Conservation (phyloP, 2,329 filamentous ascomycete genomes). For the Aspergillus persii region DNA sequence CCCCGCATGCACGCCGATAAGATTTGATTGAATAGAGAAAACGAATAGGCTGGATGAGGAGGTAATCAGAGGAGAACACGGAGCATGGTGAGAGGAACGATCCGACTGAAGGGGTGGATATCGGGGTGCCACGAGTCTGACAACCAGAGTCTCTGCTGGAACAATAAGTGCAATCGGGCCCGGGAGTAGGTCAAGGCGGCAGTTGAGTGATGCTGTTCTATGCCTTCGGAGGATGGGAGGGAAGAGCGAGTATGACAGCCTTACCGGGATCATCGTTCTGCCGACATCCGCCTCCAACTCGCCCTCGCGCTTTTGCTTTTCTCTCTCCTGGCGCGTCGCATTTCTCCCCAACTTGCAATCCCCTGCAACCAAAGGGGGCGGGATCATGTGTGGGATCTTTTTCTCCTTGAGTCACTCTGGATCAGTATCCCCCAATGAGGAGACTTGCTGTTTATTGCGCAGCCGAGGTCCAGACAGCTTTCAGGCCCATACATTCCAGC, state of each 20-base stretch:
- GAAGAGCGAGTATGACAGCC: conserved; percentile 56
- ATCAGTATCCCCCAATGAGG: conserved; percentile 30
- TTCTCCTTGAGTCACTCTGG: conserved; percentile 45
- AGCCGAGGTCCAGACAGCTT: conserved; percentile 47
- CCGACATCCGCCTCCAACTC: conserved; percentile 20
- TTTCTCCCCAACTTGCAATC: neutral
- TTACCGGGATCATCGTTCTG: conserved; percentile 34
- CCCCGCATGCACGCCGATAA: conserved; percentile 42
- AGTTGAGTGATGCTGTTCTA: neutral
- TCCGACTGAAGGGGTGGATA: neutral
- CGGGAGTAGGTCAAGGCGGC: conserved; percentile 30
- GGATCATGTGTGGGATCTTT: conserved; percentile 52
- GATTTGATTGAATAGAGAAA: neutral
- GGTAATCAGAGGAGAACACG: conserved; percentile 21
- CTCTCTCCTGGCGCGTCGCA: neutral
- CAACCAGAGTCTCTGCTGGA: neutral
- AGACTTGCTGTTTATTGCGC: conserved; percentile 34
- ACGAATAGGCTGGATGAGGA: neutral
- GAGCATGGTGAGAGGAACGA: conserved; percentile 23
- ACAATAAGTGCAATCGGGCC: neutral
- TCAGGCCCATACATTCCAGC: conserved; percentile 30
- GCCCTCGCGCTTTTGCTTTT: neutral
- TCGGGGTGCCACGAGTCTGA: neutral
- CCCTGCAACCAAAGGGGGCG: conserved; percentile 7
- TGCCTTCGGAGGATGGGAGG: neutral